Base-by-base conservation (phyloP, 257 asterid species). In the Euphrasia confusa region DNA sequence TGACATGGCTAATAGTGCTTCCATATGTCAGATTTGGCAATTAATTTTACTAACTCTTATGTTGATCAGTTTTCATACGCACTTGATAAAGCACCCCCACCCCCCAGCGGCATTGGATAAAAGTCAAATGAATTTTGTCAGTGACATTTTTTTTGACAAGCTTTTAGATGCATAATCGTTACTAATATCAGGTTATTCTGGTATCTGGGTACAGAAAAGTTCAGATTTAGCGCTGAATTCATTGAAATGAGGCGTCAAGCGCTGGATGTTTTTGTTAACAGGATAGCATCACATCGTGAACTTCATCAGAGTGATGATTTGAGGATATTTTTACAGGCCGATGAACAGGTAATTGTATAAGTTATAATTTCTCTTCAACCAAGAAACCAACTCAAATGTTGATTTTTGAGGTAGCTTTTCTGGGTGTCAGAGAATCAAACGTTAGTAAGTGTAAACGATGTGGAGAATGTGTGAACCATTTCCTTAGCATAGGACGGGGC, bases 191-290 rank as follows among this genome's bases (percentile, higher is more conserved):
- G 66, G 50, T 63, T 48, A 9, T 67, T 61, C 61, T 69, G 42
- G 42, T 9, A 2, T 9, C 11, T 37, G 66, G 54, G 64, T 44
- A 63, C 92, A 90, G 97, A 90, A 79, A 90, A 90, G 72, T 90
- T 84, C 77, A 80, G 96, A 77, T 90, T 87, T 76, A 87, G 84
- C 77, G 95, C 99, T 32, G 97, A 90, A 66, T 90, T 90, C 78
- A 90, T 90, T 71, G 97, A 90, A 72, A 89, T 87, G 97, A 81
- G 99, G 81, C 95, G 99, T 63, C 95, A 83, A 80, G 97, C 96
- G 13, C 63, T 93, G 69, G 90, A 89, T 76, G 71, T 89, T 33
- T 93, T 93, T 78, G 81, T 93, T 75, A 86, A 93, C 78, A 83
- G 97, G 58, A 77, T 89, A 66, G 96, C 97, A 69, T 81, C 91